Conservation (phyloP, 2,329 filamentous ascomycete genomes). For the Alternaria sp. region DNA sequence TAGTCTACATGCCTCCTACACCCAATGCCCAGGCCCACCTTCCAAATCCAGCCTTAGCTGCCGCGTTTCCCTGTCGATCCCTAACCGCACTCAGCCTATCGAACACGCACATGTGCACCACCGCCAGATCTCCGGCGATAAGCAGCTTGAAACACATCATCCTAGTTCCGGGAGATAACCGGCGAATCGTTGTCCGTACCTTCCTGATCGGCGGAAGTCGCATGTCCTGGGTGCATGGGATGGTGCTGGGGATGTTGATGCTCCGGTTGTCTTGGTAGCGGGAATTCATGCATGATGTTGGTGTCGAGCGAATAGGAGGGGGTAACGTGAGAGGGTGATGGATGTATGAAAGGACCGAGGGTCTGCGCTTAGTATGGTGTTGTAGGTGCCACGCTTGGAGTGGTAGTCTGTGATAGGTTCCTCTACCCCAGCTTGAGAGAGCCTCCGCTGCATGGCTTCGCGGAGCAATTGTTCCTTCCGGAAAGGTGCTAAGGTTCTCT, state of each 20-base stretch:
- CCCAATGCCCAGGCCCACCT: constrained; percentile 16
- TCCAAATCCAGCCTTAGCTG: constrained; percentile 20
- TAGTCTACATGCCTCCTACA: background rate
- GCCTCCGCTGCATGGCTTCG: background rate
- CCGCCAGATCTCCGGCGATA: constrained; percentile 21
- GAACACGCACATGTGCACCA: constrained; percentile 27
- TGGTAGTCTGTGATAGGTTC: constrained; percentile 8
- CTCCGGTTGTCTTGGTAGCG: background rate
- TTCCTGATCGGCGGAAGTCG: constrained; percentile 27
- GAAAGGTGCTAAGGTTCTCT: constrained; percentile 9
- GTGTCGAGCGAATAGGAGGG: constrained; percentile 8
- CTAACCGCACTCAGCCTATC: constrained; percentile 28
- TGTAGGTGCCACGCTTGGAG: constrained; percentile 1
- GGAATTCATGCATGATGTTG: background rate
- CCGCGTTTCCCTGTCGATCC: constrained; percentile 25
- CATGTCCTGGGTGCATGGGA: background rate
- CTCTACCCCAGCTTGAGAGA: background rate
- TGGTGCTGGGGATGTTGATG: constrained; percentile 9
- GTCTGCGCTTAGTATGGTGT: background rate
- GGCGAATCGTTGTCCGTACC: constrained; percentile 23
- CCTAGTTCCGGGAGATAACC: constrained; percentile 2
- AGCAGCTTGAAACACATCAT: constrained; percentile 23
- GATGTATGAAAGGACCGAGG: constrained; percentile 4
- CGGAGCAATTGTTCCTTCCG: constrained; percentile 23
- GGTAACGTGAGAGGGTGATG: constrained; percentile 24